These are phyloP conservation scores for Cyclocybe aegerita DNA, from an alignment of 768 basidiomycete genomes.

Conservation along the genomic window DNA sequence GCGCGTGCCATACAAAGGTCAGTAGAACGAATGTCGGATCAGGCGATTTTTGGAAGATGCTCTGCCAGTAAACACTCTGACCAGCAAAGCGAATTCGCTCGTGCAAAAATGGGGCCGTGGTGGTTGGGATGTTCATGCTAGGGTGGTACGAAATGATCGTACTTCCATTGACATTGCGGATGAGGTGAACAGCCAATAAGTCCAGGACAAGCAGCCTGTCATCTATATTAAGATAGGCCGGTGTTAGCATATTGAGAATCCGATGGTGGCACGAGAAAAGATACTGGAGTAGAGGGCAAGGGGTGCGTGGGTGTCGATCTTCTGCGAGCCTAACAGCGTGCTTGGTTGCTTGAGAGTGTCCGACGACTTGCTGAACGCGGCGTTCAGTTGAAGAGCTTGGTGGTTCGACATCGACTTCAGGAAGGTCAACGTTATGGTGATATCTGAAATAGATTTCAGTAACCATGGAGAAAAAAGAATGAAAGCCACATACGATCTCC, in stretches of 20 bases:
- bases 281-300: constrained; percentile 32
- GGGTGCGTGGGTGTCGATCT: constrained; percentile 42
- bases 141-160: constrained; percentile 55
- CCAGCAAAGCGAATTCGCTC: constrained; percentile 49
- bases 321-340: constrained; percentile 18
- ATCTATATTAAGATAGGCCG: constrained; percentile 12
- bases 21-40: constrained; percentile 60
- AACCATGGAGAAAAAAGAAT: neutral
- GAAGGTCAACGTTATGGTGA: constrained; percentile 61
- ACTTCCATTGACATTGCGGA: constrained; percentile 41
- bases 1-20: constrained; percentile 55
- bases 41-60: constrained; percentile 34
- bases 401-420: constrained; percentile 41
- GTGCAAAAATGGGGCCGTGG: constrained; percentile 41
- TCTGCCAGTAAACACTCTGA: constrained; percentile 48
- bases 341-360: constrained; percentile 13
- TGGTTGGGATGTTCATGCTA: constrained; percentile 34
- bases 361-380: constrained; percentile 10
- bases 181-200: constrained; percentile 47
- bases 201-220: constrained; percentile 40
- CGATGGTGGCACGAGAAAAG: neutral
- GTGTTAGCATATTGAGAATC: neutral
- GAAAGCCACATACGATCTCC: constrained; percentile 50
- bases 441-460: constrained; percentile 35
- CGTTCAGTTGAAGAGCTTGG: constrained; percentile 18